Evolutionary conservation across 371 early-diverging fungal species (phyloP).

Genomic region (Cokeromyces recurvatus): DNA sequence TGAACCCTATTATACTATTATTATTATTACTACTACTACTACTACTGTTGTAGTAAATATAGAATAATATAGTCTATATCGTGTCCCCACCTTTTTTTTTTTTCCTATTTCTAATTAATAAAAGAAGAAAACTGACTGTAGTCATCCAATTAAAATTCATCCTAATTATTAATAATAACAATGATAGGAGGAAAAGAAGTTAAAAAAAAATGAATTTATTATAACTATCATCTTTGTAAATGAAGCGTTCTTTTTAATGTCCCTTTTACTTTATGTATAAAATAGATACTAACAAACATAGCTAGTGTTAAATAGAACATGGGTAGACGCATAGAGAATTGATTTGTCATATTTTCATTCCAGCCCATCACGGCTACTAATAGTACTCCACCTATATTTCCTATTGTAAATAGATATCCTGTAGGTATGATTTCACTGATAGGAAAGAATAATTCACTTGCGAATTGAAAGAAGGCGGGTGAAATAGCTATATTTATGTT

Average conservation of each 20-base stretch:
- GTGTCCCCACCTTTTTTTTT: too few species aligned
- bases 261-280: constrained; percentile 31
- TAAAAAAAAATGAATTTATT: too few species aligned
- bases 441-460: constrained; percentile 40
- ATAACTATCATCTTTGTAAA: too few species aligned
- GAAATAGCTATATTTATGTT: constrained; percentile 30
- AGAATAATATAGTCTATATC: too few species aligned
- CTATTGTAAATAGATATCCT: constrained; percentile 39
- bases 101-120: too few species aligned
- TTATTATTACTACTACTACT: too few species aligned
- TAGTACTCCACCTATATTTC: constrained; percentile 38
- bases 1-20: too few species aligned
- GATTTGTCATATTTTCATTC: constrained; percentile 21
- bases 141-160: too few species aligned
- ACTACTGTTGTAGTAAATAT: too few species aligned
- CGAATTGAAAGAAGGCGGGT: constrained; percentile 51
- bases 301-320: constrained; percentile 22
- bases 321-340: constrained; percentile 38
- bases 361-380: constrained; percentile 42
- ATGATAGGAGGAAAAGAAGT: too few species aligned
- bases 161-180: too few species aligned
- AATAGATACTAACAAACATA: constrained; percentile 19
- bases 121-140: too few species aligned
- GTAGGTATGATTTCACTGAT: constrained; percentile 48
- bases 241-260: constrained; percentile 26